Evolutionary conservation across 2,329 filamentous ascomycete genomes (phyloP), one percentile per base, ranked within the genome.

Genomic region (Remersonia thermophila): DNA sequence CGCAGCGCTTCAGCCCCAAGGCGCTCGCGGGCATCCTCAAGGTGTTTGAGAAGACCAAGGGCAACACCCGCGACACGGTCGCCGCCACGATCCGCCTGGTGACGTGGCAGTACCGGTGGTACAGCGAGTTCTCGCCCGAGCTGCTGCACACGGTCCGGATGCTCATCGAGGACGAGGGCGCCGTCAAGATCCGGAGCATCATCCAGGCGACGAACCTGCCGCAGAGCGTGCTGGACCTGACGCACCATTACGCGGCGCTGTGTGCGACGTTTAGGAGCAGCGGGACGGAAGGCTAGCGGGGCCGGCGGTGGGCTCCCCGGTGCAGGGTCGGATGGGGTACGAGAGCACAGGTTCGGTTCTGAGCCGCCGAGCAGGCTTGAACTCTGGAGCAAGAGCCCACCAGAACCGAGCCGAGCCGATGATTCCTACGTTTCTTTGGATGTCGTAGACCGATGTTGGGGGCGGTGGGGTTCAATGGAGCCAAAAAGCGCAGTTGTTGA

Each of bases 81-180:
- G 81, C 78, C 18, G 79, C 83, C n/a, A 68, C 95, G 40, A 95
- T 98, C 47, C 71, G 86, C 35, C 66, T 98, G 29, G 84, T 96
- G 25, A 91, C 89, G 10, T 98, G 91, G 91, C 91, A 98, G 62
- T 98, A 95, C 62, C 73, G 91, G 48, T 98, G 91, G 91, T 98
- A 98, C 64, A 95, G 87, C 38, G 91, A 98, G 72, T 98, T 98
- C 62, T 95, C 87, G 13, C 91, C 91, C 1, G 79, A 87, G 46
- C 71, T 98, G 30, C 72, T 98, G 36, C 84, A 79, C 58, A 80
- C 83, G 3, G 83, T 96, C 52, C 80, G 91, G 43, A 86, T 83
- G 47, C 67, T 98, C 47, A 98, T 98, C 54, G 91, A 96, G 60
- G 87, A 95, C 48, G 91, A 98, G 61, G 91, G 91, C 40, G 89